phyloP scores from a whole-genome alignment of 768 basidiomycete genomes.

The Xerocomellus dryophilus region DNA sequence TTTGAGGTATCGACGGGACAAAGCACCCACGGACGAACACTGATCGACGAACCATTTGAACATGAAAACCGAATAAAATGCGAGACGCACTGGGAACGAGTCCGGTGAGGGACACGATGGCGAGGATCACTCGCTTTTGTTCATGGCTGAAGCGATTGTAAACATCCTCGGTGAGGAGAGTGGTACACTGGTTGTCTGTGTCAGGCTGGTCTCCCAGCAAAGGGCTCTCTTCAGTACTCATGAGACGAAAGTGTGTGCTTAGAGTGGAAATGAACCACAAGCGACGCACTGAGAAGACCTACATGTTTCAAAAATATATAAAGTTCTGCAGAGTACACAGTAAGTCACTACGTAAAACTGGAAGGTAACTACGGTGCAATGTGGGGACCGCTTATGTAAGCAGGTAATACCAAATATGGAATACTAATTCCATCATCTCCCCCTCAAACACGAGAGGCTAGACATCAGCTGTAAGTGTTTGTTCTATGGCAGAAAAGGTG shows the following conservation, averaged over 20 bases:
- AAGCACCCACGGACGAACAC: conserved; percentile 70
- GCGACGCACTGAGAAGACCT: too few relatives aligned
- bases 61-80: background rate
- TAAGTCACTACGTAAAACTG: too few relatives aligned
- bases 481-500: too few relatives aligned
- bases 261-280: too few relatives aligned
- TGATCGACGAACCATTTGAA: conserved; percentile 31
- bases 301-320: too few relatives aligned
- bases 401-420: too few relatives aligned
- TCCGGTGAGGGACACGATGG: conserved; percentile 58
- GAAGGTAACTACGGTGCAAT: too few relatives aligned
- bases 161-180: conserved; percentile 30
- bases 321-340: too few relatives aligned
- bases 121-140: conserved; percentile 53
- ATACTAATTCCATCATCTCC: too few relatives aligned
- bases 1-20: conserved; percentile 70
- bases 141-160: conserved; percentile 55
- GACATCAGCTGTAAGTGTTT: too few relatives aligned
- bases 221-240: conserved; percentile 30
- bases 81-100: conserved; percentile 54
- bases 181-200: background rate
- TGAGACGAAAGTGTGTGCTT: background rate
- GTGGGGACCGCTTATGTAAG: too few relatives aligned
- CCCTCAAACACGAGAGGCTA: too few relatives aligned
- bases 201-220: conserved; percentile 17